These are phyloP conservation scores for Candida caryicola DNA, from an alignment of 805 yeast species.

Conservation along the genomic window DNA sequence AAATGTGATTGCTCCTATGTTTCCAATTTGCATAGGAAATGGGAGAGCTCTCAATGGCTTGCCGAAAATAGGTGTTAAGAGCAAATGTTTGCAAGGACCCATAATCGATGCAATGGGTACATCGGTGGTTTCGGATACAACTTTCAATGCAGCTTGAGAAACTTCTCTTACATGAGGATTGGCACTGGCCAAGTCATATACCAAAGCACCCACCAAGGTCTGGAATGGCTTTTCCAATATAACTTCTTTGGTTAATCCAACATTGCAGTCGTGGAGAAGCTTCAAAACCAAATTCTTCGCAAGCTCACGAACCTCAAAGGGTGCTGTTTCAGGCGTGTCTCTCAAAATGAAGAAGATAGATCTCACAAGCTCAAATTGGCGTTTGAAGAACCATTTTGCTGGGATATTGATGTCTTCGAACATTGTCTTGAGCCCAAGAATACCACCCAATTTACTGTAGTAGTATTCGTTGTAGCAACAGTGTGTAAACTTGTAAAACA, in stretches of 20 bases:
- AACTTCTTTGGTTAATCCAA: slow-evolving; percentile 55
- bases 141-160: slow-evolving; percentile 66
- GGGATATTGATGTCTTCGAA: slow-evolving; percentile 68
- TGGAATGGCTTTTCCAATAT: slow-evolving; percentile 71
- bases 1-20: slow-evolving; percentile 94
- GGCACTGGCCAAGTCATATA: slow-evolving; percentile 89
- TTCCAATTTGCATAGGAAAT: slow-evolving; percentile 97
- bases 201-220: slow-evolving; percentile 81
- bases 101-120: slow-evolving; percentile 73
- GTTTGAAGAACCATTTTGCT: slow-evolving; percentile 64
- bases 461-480: slow-evolving; percentile 88
- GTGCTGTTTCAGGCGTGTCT: slow-evolving; percentile 88
- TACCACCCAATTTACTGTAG: slow-evolving; percentile 85
- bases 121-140: slow-evolving; percentile 65
- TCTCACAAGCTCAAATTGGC: slow-evolving; percentile 81
- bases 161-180: slow-evolving; percentile 79
- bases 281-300: slow-evolving; percentile 68
- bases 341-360: slow-evolving; percentile 86
- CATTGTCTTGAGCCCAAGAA: slow-evolving; percentile 74
- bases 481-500: slow-evolving; percentile 83
- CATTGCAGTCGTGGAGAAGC: slow-evolving; percentile 64
- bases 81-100: slow-evolving; percentile 75
- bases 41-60: slow-evolving; percentile 96
- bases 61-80: slow-evolving; percentile 91
- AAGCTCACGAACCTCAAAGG: slow-evolving; percentile 67